Base-by-base conservation (phyloP, 2,329 filamentous ascomycete genomes). In the Ilyonectria sp. region DNA sequence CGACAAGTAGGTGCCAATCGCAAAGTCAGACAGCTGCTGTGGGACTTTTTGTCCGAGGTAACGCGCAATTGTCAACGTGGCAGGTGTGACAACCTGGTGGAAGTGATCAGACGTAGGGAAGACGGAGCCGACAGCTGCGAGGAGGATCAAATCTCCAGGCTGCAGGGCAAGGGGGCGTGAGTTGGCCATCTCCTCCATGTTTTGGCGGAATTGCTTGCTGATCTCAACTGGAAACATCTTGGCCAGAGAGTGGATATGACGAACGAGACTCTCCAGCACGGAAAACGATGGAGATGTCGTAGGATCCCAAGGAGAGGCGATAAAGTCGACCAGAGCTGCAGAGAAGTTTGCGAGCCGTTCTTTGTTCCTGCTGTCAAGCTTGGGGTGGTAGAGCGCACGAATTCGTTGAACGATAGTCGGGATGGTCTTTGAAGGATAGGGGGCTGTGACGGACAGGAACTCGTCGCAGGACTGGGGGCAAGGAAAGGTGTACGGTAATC, bases 21-120 rank as follows among this genome's bases (percentile, higher is more conserved):
- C 88, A 67, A 93, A 88, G 72, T 96, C 93, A 8, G 86, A 82
- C 4, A 94, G 80, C 8, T 83, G 85, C 49, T 89, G 85, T 0
- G 94, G 90, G 0, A 91, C 86, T 63, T 91, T 94, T 74, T 97
- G 90, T 1, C 92, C 94, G 29, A 99, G 86, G 81, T 93, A 98
- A 61, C 94, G 90, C 13, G 89, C 89, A 80, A 98, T 93, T n/a
- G 91, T 88, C 6, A 98, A 89, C 81, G 94, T 92, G 1, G 95
- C 93, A 2, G 96, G 96, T 2, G 96, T 99, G 46, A 94, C 92
- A 40, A 98, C 94, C 74, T 96, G 92, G 76, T 99, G 96, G 81
- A 98, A 99, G 81, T 98, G 95, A 81, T 99, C 96, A 0, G 95
- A 98, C 0, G 96, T 97, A 5, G 96, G 95, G 76, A 97, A 99